Evolutionary conservation across 2,329 filamentous ascomycete species (phyloP), one percentile per base, ranked within the genome.

Genomic region (Fonsecaea erecta): DNA sequence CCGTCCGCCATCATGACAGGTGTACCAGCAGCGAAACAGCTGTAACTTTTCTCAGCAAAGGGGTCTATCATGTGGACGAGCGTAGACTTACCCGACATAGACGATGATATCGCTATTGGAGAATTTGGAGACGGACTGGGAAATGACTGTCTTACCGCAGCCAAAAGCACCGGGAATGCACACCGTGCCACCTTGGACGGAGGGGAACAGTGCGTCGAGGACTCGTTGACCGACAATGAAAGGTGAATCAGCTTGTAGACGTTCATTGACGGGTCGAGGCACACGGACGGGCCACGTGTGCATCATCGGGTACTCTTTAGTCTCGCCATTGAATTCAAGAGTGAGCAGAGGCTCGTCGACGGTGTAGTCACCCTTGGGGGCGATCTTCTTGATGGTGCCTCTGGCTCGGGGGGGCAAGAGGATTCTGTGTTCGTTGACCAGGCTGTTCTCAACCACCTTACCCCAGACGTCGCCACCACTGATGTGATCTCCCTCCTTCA

Each of bases 81-180:
- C 1, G 34, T n/a, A 1, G 30, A 68, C 62, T 62, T 64, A 68
- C 80, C 95, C 95, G 66, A 99, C 95, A 77, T 99, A 99, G 73
- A 99, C 91, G 73, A 99, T 99, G 75, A 98, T 92, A 78, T 99
- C 95, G 79, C 91, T 95, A 88, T 99, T 99, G 76, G 95, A 99
- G 84, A 99, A 99, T 82, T 99, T 99, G 80, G 95, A 99, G 70
- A 99, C 90, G 67, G 92, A 96, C 82, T 99, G 95, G 75, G 90
- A 93, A 81, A 99, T 99, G 83, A 99, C 95, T 74, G 95, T 99
- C 88, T 99, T 99, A 77, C 95, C 95, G 76, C 95, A 99, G 71
- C 95, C 95, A 78, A 99, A 99, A 80, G 95, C 95, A 77, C 95
- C 95, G 28, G 95, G 95, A 76, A 99, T 99, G 77, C 94, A 96